Evolutionary conservation across 345 rosid species (phyloP), one percentile per base, ranked within the genome.

Genomic region (Populus ilicifolia): DNA sequence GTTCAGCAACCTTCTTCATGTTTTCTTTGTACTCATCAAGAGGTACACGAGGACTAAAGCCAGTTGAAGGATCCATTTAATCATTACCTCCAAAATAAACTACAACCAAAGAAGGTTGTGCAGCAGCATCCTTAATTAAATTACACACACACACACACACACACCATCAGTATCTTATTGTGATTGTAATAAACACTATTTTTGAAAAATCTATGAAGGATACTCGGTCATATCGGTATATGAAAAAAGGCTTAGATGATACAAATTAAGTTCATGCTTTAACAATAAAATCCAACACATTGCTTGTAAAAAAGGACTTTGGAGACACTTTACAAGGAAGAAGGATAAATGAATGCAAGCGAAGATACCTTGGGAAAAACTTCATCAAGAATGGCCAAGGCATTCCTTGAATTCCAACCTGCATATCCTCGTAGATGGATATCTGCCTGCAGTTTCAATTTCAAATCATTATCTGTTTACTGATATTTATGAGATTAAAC

Each of bases 41-140:
- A 18, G 82, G 82, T 44, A 79, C 82, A 33, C 69, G 75, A 30
- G 78, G 50, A 56, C 48, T 23, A 35, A 33, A 23, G 23, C 23
- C 69, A 41, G n/a, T 6, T 46, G 67, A 23, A 46, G 69, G 68
- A 1, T 36, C n/a, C 33, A 44, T 7, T 35, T 78, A 74, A 69
- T 79, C 82, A 36, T 79, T 79, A 0, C 82, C 78, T 23, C 82
- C 82, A 35, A 79, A 79, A n/a, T 79, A 79, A 12, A 79, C 82
- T 43, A 79, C 69, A n/a, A 69, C 75, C 20, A 79, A 46, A 14
- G 82, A 62, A 62, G 82, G 82, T 16, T 79, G 82, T 69, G 63
- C 29, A 7, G 71, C 27, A 1, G 75, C 78, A 63, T 79, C 71
- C 82, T 79, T 16, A 10, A 27, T 27, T 27, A 27, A 27, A 27